Percentiles rank a stretch among this genome's conserved stretches.
Evolutionary conservation across 139 green algal species (phyloP).

Genomic region (Micractinium sp.): DNA sequence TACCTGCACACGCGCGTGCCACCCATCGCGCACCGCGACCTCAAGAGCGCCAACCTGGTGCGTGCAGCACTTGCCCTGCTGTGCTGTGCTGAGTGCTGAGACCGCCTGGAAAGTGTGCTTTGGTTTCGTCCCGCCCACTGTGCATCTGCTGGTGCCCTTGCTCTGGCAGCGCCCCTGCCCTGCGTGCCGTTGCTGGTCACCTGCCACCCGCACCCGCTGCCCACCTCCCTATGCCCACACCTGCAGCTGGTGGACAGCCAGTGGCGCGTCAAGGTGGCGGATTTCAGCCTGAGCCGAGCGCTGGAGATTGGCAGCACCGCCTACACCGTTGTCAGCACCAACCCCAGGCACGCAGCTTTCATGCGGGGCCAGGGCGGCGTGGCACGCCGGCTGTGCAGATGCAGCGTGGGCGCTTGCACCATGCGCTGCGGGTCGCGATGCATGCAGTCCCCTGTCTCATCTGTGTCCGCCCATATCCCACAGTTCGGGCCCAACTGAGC

Average conservation of each 20-base stretch:
- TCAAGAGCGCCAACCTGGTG: constrained; percentile 33
- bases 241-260: constrained; percentile 58
- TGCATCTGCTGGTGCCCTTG: neutral
- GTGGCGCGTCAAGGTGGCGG: constrained; percentile 64
- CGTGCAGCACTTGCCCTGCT: neutral
- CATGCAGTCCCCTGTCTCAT: no score
- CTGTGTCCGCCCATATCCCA: no score
- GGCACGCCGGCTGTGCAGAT: no score
- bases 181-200: no score
- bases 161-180: neutral
- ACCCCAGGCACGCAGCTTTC: neutral
- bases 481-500: neutral
- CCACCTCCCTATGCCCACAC: neutral
- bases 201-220: neutral
- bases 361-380: no score
- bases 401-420: no score
- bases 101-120: neutral
- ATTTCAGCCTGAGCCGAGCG: constrained; percentile 65
- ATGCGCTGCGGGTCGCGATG: no score
- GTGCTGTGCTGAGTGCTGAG: neutral
- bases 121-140: neutral
- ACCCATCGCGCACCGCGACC: constrained; percentile 62
- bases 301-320: constrained; percentile 30
- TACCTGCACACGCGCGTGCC: constrained; percentile 53
- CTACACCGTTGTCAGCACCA: constrained; percentile 42